Evolutionary conservation across 2,329 filamentous ascomycete species (phyloP), one percentile per base, ranked within the genome.

Genomic region (Diaporthe destruens): DNA sequence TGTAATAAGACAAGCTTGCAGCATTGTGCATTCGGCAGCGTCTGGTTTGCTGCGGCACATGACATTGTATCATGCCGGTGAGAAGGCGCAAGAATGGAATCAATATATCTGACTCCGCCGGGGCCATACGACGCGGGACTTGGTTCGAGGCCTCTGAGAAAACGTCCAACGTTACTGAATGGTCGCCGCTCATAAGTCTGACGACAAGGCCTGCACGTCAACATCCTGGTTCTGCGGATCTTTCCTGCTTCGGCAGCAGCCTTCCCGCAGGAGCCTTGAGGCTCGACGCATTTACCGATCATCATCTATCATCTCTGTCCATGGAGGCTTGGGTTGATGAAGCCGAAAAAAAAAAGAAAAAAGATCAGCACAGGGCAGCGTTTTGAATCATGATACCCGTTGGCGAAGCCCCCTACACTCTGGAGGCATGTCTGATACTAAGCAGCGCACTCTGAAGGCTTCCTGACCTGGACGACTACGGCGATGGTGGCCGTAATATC

Each of bases 1-100:
- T 59, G 54, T 72, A 72, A 75, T 72, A 72, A 75, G n/a, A 20
- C 42, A 25, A 18, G 36, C 68, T 23, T 49, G 36, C 44, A 32
- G 8, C 12, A 61, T 20, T 34, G 51, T 49, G 57, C 32, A 29
- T 25, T 32, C 44, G 11, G 29, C 18, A 25, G 4, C 16, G 29
- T 39, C 44, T 51, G 29, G 20, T 5, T 51, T 25, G 29, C 29
- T 18, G n/a, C 23, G 44, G 20, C 14, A 36, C 20, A 51, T 25
- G 51, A 66, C 63, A 42, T 57, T n/a, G 49, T 44, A 29, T 72
- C 25, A 32, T 44, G 14, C 51, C 16, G 32, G 32, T n/a, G 49
- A 51, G 42, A 63, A 54, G n/a, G 16, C 39, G 29, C 25, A 32
- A 25, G 12, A 65, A 51, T 1, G 14, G 32, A 51, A 49, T 12